Evolutionary conservation across 768 basidiomycete species (phyloP), one percentile per base, ranked within the genome.

Genomic region (Mycena galopus): DNA sequence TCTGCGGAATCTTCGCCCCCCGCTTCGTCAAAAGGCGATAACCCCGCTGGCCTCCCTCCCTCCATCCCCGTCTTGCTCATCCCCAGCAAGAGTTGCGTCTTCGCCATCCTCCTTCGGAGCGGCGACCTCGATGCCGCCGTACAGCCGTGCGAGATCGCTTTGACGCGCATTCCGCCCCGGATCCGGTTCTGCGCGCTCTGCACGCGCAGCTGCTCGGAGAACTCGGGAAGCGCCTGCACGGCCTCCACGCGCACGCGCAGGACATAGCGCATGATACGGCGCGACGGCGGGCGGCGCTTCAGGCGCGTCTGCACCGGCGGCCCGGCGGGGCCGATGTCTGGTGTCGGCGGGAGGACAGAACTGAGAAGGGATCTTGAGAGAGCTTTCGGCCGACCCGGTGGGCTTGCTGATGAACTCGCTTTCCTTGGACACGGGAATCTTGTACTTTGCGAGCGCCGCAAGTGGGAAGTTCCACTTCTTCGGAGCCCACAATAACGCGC

Each of bases 401-500:
- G 85, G 82, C 50, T 84, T 86, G 69, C 91, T 89, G 29, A 95
- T 82, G 93, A 93, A 96, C 1, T 89, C 89, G 75, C 87, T 95
- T 76, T 89, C 89, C 9, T 92, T 88, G 1, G 94, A 94, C 21
- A 81, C 81, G 4, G 94, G 93, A 19, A 87, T 89, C 10, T 89
- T 94, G 79, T 94, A 95, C 67, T 89, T 91, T 17, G 91, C 86
- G 61, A 97, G 87, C 4, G 93, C 90, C n/a, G 89, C 78, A 29
- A 94, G 80, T 6, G 94, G 89, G 53, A 97, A 85, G 74, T 98
- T 96, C 91, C 92, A 95, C 55, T 89, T n/a, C n/a, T n/a, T 91
- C 7, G 97, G 96, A 0, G 89, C 88, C 98, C 98, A 99, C 16
- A 17, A 99, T 88, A n/a, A 98, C 91, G 65, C 96, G 92, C 96